These are phyloP conservation scores for Peronospora destructor DNA, from an alignment of 352 stramenopile genomes.

Conservation along the genomic window DNA sequence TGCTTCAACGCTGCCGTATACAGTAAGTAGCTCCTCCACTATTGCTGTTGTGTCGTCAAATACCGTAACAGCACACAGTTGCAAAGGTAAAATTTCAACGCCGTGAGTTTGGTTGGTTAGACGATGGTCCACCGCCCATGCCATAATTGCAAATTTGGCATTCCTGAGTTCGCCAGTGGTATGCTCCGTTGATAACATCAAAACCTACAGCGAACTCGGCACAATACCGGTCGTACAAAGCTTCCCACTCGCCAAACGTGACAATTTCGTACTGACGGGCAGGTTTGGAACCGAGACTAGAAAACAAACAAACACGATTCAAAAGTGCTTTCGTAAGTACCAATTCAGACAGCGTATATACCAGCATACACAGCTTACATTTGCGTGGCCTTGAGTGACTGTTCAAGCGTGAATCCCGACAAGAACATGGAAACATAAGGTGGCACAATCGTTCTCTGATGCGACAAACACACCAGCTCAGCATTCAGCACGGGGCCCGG, in stretches of 20 bases:
- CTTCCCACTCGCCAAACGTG: constrained; percentile 73
- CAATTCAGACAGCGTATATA: neutral
- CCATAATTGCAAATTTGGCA: constrained; percentile 78
- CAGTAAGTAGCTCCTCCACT: too few species aligned
- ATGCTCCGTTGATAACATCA: constrained; percentile 69
- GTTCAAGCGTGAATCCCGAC: constrained; percentile 69
- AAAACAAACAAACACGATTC: neutral
- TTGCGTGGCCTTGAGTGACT: constrained; percentile 69
- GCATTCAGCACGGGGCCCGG: constrained; percentile 76
- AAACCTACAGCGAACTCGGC: constrained; percentile 80
- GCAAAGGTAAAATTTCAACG: constrained; percentile 13
- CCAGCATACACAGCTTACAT: constrained; percentile 31
- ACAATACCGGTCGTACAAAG: constrained; percentile 69
- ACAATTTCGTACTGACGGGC: constrained; percentile 84
- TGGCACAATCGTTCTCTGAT: constrained; percentile 73
- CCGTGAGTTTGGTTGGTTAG: constrained; percentile 43
- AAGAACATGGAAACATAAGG: constrained; percentile 85
- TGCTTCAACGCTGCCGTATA: neutral
- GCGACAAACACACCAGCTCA: constrained; percentile 70
- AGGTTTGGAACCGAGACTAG: constrained; percentile 40
- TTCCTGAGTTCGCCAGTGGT: constrained; percentile 75
- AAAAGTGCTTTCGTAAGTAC: neutral
- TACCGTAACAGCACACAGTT: neutral
- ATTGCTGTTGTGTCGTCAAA: too few species aligned
- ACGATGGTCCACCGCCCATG: constrained; percentile 35